These are phyloP conservation scores for Exophiala sideris DNA, from an alignment of 2,329 filamentous ascomycete genomes.

Conservation along the genomic window DNA sequence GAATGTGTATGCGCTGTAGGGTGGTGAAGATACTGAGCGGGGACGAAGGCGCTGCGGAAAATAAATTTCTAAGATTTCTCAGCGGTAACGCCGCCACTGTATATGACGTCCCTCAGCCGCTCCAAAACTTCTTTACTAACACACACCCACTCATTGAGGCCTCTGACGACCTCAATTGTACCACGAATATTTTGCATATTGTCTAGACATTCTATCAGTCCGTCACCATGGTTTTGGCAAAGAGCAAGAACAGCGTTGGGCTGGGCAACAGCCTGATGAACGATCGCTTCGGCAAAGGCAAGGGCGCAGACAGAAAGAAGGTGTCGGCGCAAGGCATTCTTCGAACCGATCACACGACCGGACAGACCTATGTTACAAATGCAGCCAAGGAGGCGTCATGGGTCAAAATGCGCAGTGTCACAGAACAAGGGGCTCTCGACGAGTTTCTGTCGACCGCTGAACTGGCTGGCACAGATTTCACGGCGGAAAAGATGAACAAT, in stretches of 20 bases:
- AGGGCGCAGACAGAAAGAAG: constrained; percentile 77
- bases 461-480: constrained; percentile 97
- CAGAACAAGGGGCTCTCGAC: constrained; percentile 92
- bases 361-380: constrained; percentile 88
- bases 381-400: constrained; percentile 86
- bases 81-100: constrained; percentile 1
- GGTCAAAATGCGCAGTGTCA: constrained; percentile 99
- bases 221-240: constrained; percentile 68
- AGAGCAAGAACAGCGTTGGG: constrained; percentile 92
- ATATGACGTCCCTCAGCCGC: constrained; percentile 12
- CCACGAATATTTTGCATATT: neutral
- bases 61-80: constrained; percentile 14
- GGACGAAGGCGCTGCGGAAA: constrained; percentile 1
- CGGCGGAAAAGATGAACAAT: constrained; percentile 97
- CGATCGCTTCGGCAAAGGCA: constrained; percentile 93
- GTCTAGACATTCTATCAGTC: neutral
- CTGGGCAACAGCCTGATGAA: constrained; percentile 98
- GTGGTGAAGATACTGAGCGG: neutral
- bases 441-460: constrained; percentile 96
- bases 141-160: neutral
- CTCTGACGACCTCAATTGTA: neutral
- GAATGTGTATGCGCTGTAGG: neutral
- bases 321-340: constrained; percentile 65
- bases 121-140: constrained; percentile 1
- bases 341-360: constrained; percentile 63